phyloP scores from a whole-genome alignment of 2,329 filamentous ascomycete genomes.

The Metarhizium sp. region DNA sequence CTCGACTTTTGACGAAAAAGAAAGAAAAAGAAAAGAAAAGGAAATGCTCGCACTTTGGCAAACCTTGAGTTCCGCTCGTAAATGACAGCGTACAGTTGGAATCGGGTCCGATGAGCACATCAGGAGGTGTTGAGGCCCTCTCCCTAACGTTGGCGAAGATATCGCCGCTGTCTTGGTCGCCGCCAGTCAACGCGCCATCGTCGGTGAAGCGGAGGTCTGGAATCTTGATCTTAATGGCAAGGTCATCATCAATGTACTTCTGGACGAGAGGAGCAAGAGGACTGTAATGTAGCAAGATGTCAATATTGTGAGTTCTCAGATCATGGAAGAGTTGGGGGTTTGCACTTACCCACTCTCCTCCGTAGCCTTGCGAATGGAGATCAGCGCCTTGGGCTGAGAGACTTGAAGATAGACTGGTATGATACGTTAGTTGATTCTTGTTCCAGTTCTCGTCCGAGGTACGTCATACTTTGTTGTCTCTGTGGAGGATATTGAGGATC shows the following conservation, averaged over 20 bases:
- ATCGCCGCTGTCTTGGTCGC: constrained; percentile 55
- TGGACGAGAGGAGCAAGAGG: constrained; percentile 38
- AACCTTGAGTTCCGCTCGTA: constrained; percentile 62
- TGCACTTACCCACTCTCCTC: constrained; percentile 20
- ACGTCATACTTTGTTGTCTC: constrained; percentile 14
- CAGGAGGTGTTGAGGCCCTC: constrained; percentile 48
- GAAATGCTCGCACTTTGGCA: background rate
- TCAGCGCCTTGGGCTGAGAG: constrained; percentile 59
- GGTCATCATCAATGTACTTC: constrained; percentile 61
- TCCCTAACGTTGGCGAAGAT: constrained; percentile 46
- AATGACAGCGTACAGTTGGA: constrained; percentile 68
- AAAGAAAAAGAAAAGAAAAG: too few species aligned
- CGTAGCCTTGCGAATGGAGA: constrained; percentile 60
- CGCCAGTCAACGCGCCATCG: constrained; percentile 64
- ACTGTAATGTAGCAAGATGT: constrained; percentile 22
- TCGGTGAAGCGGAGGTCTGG: constrained; percentile 64
- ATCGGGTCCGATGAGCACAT: constrained; percentile 78
- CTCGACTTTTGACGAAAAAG: too few species aligned
- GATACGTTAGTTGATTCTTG: background rate
- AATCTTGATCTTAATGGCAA: constrained; percentile 64
- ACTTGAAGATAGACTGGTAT: constrained; percentile 62
- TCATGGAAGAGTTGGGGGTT: background rate
- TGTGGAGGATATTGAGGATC: constrained; percentile 47
- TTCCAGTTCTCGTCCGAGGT: background rate
- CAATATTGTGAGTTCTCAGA: background rate